A percentile compares a stretch with the other conserved stretches of the same genome.
These are phyloP conservation scores for Pestalotiopsis sp. DNA, from an alignment of 2,329 filamentous ascomycete species.

Conservation along the genomic window DNA sequence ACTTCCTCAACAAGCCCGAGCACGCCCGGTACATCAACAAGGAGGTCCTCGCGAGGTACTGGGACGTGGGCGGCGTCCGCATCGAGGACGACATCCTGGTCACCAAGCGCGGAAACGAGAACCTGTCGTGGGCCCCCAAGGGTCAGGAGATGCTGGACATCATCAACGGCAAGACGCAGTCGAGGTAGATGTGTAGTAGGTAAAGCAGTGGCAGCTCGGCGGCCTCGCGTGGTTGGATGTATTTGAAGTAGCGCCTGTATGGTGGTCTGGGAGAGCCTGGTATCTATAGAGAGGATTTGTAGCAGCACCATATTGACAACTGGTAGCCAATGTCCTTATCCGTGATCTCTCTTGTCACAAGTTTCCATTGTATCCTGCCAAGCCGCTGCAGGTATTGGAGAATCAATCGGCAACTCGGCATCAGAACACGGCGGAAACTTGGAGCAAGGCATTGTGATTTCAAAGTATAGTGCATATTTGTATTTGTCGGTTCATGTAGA, in stretches of 20 bases:
- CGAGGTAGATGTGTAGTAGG: neutral
- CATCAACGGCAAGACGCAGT: slow-evolving; percentile 26
- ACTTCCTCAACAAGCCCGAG: slow-evolving; percentile 61
- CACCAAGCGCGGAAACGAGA: slow-evolving; percentile 77
- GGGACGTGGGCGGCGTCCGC: slow-evolving; percentile 82
- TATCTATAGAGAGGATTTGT: too few relatives aligned
- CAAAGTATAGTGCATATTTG: neutral
- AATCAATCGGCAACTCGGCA: too few relatives aligned
- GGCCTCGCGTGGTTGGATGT: too few relatives aligned
- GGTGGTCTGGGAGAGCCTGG: too few relatives aligned
- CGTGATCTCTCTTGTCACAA: too few relatives aligned
- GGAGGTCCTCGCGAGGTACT: slow-evolving; percentile 68
- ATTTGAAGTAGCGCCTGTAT: neutral
- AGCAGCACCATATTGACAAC: too few relatives aligned
- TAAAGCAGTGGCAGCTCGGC: too few relatives aligned
- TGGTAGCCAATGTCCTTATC: too few relatives aligned
- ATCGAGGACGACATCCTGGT: slow-evolving; percentile 92
- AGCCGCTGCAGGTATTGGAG: too few relatives aligned
- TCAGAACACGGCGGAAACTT: too few relatives aligned
- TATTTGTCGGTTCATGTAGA: neutral
- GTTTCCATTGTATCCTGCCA: too few relatives aligned
- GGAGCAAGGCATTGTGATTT: too few relatives aligned
- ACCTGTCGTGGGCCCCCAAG: slow-evolving; percentile 81
- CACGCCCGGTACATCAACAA: slow-evolving; percentile 69
- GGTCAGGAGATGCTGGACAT: slow-evolving; percentile 69